Conservation (phyloP, 106 monocot genomes). For the Apostasia ramifera region DNA sequence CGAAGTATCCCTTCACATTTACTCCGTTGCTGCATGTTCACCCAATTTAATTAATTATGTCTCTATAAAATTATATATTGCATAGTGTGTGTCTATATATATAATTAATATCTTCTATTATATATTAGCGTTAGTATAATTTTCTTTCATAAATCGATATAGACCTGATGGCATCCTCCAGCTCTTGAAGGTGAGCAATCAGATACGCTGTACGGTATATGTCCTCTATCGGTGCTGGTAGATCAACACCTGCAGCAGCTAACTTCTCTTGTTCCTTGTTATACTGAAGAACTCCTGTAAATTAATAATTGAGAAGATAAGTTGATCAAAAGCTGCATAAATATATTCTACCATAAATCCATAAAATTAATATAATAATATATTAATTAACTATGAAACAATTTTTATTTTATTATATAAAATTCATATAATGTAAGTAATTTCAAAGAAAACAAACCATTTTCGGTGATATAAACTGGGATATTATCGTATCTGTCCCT, state of each 20-base stretch:
- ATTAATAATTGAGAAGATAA: background rate
- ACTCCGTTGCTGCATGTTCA: background rate
- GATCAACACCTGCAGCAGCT: background rate
- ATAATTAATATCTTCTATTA: too few species aligned
- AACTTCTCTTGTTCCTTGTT: background rate
- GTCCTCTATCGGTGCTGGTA: background rate
- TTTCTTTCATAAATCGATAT: background rate
- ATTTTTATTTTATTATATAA: background rate
- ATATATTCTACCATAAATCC: too few species aligned
- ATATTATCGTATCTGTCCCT: background rate
- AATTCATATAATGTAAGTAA: background rate
- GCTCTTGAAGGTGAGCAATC: background rate
- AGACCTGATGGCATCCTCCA: background rate
- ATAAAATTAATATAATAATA: background rate
- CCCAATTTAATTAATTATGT: too few species aligned
- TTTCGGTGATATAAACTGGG: background rate
- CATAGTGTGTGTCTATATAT: too few species aligned
- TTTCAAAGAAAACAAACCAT: background rate
- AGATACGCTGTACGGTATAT: background rate
- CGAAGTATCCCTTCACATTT: constrained; percentile 11
- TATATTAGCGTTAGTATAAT: too few species aligned
- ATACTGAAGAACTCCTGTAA: background rate
- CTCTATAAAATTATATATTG: too few species aligned
- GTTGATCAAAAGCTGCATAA: too few species aligned
- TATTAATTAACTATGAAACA: background rate